phyloP scores from a whole-genome alignment of 179 eudicot species.

The Carnegiea gigantea region DNA sequence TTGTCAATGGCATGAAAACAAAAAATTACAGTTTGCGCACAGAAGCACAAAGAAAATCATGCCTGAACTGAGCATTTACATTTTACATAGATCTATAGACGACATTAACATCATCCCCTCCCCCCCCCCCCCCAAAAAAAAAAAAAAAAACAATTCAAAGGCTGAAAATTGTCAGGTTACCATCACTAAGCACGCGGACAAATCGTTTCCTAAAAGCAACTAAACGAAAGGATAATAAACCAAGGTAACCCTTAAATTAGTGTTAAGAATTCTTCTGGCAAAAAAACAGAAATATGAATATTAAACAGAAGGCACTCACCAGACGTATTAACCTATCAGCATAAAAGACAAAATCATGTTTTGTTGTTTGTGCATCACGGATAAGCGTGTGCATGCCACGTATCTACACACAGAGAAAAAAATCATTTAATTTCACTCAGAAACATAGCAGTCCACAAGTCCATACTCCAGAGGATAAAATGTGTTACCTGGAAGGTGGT shows the following conservation, averaged over 20 bases:
- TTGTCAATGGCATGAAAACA: not conserved
- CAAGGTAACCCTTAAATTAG: not conserved
- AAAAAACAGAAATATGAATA: not conserved
- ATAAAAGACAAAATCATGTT: conserved; percentile 93
- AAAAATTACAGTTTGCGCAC: not conserved
- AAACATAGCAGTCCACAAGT: not conserved
- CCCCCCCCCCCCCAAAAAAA: not conserved
- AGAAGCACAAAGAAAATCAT: not conserved
- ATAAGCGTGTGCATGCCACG: conserved; percentile 98
- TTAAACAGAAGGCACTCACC: conserved; percentile 44
- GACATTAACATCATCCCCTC: not conserved
- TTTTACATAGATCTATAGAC: not conserved
- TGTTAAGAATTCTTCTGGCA: not conserved
- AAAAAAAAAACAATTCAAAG: not conserved
- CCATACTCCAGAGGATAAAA: not conserved
- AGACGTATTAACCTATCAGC: conserved; percentile 89
- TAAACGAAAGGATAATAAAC: not conserved
- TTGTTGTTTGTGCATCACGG: conserved; percentile 89
- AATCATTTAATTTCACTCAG: not conserved
- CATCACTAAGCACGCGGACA: not conserved
- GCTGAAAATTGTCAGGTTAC: not conserved
- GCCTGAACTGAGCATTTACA: not conserved
- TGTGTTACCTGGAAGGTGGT: conserved; percentile 82
- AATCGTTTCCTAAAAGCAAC: not conserved
- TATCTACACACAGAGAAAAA: conserved; percentile 44